These are phyloP conservation scores for Eucalyptus albens DNA, from an alignment of 345 rosid species.

Conservation along the genomic window DNA sequence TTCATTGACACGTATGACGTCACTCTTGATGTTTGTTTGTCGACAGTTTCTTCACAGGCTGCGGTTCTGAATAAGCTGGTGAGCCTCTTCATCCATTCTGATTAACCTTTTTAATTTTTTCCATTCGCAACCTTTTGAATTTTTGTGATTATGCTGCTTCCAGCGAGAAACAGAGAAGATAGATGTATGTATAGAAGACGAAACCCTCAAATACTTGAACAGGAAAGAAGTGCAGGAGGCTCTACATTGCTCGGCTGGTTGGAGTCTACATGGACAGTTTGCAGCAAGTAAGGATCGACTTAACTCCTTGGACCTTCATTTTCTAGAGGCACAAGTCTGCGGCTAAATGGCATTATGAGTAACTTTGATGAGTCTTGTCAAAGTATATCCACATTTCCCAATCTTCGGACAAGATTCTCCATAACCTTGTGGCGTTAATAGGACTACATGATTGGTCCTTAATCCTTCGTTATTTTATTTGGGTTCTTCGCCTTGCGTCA, in stretches of 20 bases:
- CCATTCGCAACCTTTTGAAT: not conserved
- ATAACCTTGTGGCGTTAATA: not conserved
- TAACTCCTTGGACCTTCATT: not conserved
- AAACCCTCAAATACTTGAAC: slow-evolving; percentile 22
- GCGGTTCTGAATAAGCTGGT: slow-evolving; percentile 7
- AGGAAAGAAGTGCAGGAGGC: slow-evolving; percentile 44
- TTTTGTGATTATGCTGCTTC: not conserved
- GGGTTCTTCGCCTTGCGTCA: not conserved
- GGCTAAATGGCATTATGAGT: not conserved
- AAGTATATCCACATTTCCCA: not conserved
- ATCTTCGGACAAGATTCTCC: not conserved
- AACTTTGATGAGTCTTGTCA: not conserved
- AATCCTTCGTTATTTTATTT: no score
- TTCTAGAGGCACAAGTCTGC: not conserved
- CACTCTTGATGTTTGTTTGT: slow-evolving; percentile 27
- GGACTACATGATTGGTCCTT: not conserved
- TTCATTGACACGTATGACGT: slow-evolving; percentile 20
- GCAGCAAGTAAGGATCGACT: slow-evolving; percentile 23
- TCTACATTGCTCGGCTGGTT: slow-evolving; percentile 32
- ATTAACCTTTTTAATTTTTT: not conserved
- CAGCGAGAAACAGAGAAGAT: slow-evolving; percentile 9
- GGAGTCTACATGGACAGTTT: slow-evolving; percentile 23
- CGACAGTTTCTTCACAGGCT: slow-evolving; percentile 13
- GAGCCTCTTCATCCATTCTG: not conserved
- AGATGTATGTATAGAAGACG: slow-evolving; percentile 32